Conservation (phyloP, 768 basidiomycete species). For the Tricholoma sp. region DNA sequence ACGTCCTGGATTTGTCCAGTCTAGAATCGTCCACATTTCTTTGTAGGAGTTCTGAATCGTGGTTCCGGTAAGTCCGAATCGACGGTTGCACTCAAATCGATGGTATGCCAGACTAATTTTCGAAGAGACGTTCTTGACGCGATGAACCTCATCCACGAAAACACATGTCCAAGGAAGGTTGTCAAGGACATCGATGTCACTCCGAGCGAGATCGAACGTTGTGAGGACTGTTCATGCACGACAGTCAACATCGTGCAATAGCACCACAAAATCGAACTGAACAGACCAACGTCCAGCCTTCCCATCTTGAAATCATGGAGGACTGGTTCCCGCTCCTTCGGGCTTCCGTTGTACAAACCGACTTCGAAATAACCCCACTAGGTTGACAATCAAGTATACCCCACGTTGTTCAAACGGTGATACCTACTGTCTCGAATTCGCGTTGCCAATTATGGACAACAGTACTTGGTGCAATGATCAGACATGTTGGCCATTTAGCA, state of each 20-base stretch:
- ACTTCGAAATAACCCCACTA: slow-evolving; percentile 97
- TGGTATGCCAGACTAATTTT: slow-evolving; percentile 66
- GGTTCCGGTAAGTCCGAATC: slow-evolving; percentile 87
- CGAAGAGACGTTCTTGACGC: slow-evolving; percentile 74
- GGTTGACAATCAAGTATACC: not conserved
- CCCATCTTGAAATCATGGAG: slow-evolving; percentile 75
- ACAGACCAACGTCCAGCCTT: slow-evolving; percentile 76
- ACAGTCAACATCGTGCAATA: slow-evolving; percentile 3
- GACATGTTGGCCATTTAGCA: slow-evolving; percentile 75
- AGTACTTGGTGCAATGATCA: slow-evolving; percentile 83
- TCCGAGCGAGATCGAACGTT: slow-evolving; percentile 70
- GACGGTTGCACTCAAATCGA: slow-evolving; percentile 55
- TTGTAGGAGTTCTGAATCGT: slow-evolving; percentile 80
- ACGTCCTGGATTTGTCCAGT: slow-evolving; percentile 84
- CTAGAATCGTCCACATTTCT: slow-evolving; percentile 88
- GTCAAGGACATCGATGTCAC: slow-evolving; percentile 64
- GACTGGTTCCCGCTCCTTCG: slow-evolving; percentile 48
- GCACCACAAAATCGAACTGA: not conserved
- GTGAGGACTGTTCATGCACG: slow-evolving; percentile 58
- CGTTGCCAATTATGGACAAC: slow-evolving; percentile 88
- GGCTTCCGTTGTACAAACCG: slow-evolving; percentile 57
- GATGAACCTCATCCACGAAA: slow-evolving; percentile 87
- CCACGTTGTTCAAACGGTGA: not conserved
- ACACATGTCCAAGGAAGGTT: slow-evolving; percentile 67
- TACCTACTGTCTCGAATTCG: slow-evolving; percentile 72